Evolutionary conservation across 306 rosid species (phyloP).

Genomic region (Begonia loranthoides): DNA sequence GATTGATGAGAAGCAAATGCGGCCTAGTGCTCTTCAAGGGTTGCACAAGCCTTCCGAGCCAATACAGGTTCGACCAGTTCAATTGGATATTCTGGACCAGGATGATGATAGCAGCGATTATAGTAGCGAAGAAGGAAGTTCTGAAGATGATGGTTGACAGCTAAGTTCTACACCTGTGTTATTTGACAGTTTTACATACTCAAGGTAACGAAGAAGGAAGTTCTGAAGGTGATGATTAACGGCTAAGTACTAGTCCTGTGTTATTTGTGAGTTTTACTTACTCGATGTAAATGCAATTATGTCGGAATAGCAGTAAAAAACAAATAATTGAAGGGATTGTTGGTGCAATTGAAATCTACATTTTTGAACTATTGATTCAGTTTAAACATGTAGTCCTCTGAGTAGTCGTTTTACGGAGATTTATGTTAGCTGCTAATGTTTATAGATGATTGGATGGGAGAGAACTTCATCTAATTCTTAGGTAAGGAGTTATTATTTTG

Average conservation of each 20-base stretch:
- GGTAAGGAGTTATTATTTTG: no score
- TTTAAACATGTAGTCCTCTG: no score
- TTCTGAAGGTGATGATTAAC: conserved; percentile 68
- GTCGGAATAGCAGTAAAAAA: no score
- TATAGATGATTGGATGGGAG: no score
- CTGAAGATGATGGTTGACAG: conserved; percentile 63
- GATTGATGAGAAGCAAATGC: conserved; percentile 44
- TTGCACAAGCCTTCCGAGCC: conserved; percentile 46
- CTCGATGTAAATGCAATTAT: conserved; percentile 13
- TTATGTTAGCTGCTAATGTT: no score
- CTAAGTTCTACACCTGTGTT: neutral
- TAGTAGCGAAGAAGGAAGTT: conserved; percentile 73
- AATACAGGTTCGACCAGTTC: conserved; percentile 81
- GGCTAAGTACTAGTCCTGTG: neutral
- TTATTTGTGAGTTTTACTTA: conserved; percentile 3
- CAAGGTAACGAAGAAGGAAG: conserved; percentile 56
- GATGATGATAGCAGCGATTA: conserved; percentile 84
- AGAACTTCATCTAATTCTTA: no score
- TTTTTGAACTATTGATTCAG: no score
- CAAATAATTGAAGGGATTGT: no score
- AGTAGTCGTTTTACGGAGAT: no score
- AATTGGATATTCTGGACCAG: conserved; percentile 72
- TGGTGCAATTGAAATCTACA: no score
- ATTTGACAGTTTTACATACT: neutral
- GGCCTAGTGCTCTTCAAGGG: conserved; percentile 32